These are phyloP conservation scores for Cladosporium sp. DNA, from an alignment of 2,329 filamentous ascomycete genomes.

Conservation along the genomic window DNA sequence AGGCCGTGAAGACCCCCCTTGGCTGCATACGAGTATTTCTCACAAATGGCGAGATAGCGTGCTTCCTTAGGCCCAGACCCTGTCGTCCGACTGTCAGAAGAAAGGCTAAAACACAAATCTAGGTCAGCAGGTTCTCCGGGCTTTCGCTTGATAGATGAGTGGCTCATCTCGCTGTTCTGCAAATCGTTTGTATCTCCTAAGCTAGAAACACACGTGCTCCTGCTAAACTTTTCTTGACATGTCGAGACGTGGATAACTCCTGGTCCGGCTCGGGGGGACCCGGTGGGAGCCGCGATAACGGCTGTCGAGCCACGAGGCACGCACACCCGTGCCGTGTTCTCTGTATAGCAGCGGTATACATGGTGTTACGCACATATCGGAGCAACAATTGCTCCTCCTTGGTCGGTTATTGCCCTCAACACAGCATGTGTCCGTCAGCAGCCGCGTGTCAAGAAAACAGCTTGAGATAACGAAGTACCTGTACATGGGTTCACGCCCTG, in stretches of 20 bases:
- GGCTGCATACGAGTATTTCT: slow-evolving; percentile 11
- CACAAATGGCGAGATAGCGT: slow-evolving; percentile 4
- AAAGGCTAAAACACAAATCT: not conserved
- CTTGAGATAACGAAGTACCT: not conserved
- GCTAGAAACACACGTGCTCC: not conserved
- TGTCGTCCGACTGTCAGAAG: not conserved
- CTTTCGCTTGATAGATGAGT: not conserved
- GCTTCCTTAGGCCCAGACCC: not conserved
- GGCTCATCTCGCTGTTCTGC: not conserved
- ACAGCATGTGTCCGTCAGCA: not conserved
- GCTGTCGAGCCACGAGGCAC: not conserved
- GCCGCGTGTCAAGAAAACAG: not conserved
- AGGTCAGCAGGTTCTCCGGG: not conserved
- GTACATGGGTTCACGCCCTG: not conserved
- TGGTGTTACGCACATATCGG: not conserved
- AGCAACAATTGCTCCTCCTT: not conserved
- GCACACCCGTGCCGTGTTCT: not conserved
- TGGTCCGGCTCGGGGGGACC: slow-evolving; percentile 1
- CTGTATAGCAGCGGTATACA: not conserved
- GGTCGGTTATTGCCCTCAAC: not conserved
- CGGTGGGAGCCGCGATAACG: not conserved
- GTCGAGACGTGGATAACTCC: not conserved
- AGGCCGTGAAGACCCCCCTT: slow-evolving; percentile 18
- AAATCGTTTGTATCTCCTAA: not conserved
- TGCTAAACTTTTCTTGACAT: not conserved